A percentile compares a stretch with the other conserved stretches of the same genome.
Evolutionary conservation across 108 stramenopile genomes (phyloP).

Genomic region (Licmophora abbreviata): DNA sequence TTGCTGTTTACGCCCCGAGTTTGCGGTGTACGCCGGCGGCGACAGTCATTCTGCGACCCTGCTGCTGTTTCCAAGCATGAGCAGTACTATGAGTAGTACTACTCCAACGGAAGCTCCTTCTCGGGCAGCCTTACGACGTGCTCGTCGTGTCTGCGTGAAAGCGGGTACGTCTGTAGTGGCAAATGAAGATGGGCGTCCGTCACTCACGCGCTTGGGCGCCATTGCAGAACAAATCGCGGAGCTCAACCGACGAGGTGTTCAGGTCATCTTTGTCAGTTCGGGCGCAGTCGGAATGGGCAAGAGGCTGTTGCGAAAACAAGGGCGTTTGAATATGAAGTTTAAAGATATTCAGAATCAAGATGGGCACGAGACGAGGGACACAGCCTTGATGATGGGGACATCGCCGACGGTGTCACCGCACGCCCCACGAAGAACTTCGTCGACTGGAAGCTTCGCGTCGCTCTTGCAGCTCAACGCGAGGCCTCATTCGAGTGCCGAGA

Average conservation of each 20-base stretch:
- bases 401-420: neutral
- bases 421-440: neutral
- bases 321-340: constrained; percentile 55
- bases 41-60: too few relatives aligned
- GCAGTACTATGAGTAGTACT: neutral
- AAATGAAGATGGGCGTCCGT: constrained; percentile 82
- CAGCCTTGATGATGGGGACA: neutral
- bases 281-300: constrained; percentile 88
- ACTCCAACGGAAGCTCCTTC: constrained; percentile 12
- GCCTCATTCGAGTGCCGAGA: constrained; percentile 51
- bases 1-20: too few relatives aligned
- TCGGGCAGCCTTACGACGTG: constrained; percentile 49
- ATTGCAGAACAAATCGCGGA: constrained; percentile 86
- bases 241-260: constrained; percentile 55
- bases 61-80: too few relatives aligned
- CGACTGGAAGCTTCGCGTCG: constrained; percentile 29
- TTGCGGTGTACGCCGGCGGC: too few relatives aligned
- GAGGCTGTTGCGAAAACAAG: constrained; percentile 60
- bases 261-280: constrained; percentile 75
- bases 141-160: constrained; percentile 76
- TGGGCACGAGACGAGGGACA: neutral
- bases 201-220: constrained; percentile 80
- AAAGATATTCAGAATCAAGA: constrained; percentile 28
- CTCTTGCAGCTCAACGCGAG: constrained; percentile 32
- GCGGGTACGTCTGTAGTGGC: constrained; percentile 88